Base-by-base conservation (phyloP, 371 early-diverging fungal genomes). In the Blakeslea trispora region DNA sequence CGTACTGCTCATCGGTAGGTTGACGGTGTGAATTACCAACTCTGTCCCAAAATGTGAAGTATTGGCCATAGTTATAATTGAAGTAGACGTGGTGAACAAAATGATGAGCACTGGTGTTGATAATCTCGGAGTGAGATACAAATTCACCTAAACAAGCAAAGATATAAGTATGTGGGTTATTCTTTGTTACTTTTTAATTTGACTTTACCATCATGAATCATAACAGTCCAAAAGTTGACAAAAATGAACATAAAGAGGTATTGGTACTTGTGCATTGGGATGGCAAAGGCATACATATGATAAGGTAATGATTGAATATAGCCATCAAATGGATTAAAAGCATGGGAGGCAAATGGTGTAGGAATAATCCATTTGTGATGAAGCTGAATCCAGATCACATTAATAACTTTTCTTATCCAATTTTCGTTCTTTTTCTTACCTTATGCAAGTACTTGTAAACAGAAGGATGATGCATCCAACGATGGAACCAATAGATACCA, bases 11-110 rank as follows among this genome's bases (percentile, higher is more conserved):
- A 17, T 73, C 75, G 1, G 83, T 81, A 1, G 92, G 92, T 49
- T 79, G 78, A 53, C 90, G 84, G 55, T 90, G 87, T 39, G 91
- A 84, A 18, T 79, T 79, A 59, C 90, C 90, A 34, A 90, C 19
- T 44, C 84, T 83, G 66, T 92, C 93, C 87, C 91, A 91, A 44
- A 92, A 69, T 2, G 96, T 96, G 42, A 93, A 92, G 73, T 95
- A 97, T 74, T 98, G 98, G 5, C 98, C 97, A 63, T 93, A 97
- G 81, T 98, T 98, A 82, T 93, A 96, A 83, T 96, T 96, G 74
- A 98, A 98, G 74, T 98, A 94, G 49, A 94, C 74, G 61, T 98
- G 98, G 63, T 98, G 98, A 34, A 98, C 86, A 17, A 94, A 87
- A 71, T 98, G 98, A 65, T 98, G 96, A 14, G 97, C 96, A 15